A percentile compares a stretch with the other conserved stretches of the same genome.
Conservation (phyloP, 495 filamentous ascomycete species). For the Aspergillus campestris region DNA sequence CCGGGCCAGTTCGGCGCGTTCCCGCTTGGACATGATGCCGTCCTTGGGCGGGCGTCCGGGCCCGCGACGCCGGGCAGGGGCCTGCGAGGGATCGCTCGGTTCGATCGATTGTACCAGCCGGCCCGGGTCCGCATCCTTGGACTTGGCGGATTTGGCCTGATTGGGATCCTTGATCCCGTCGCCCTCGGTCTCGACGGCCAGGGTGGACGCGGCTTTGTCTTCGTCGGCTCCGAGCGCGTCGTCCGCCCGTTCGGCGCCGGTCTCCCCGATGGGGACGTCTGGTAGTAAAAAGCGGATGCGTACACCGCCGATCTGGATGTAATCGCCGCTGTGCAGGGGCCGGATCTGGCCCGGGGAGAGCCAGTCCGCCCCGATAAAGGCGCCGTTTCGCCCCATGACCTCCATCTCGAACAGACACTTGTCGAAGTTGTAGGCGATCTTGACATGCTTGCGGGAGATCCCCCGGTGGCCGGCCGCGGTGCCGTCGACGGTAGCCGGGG, state of each 20-base stretch:
- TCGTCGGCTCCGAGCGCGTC: constrained; percentile 45
- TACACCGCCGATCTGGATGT: constrained; percentile 73
- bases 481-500: constrained; percentile 53
- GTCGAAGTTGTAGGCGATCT: constrained; percentile 71
- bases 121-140: constrained; percentile 22
- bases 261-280: constrained; percentile 59
- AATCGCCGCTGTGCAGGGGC: constrained; percentile 60
- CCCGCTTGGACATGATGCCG: constrained; percentile 86
- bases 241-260: constrained; percentile 61
- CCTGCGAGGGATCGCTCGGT: constrained; percentile 25
- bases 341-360: constrained; percentile 52
- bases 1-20: constrained; percentile 58
- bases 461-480: constrained; percentile 53
- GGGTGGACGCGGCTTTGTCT: constrained; percentile 24
- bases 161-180: constrained; percentile 30
- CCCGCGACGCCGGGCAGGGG: constrained; percentile 62
- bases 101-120: constrained; percentile 29
- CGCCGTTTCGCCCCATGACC: constrained; percentile 77
- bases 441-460: constrained; percentile 81
- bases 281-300: constrained; percentile 66
- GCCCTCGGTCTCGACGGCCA: constrained; percentile 28
- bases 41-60: constrained; percentile 87
- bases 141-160: constrained; percentile 33
- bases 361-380: constrained; percentile 71
- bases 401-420: constrained; percentile 68